Percentiles rank a stretch among this genome's conserved stretches.
phyloP scores from a whole-genome alignment of 139 green algal genomes.

The Tetradesmus lagerheimii region DNA sequence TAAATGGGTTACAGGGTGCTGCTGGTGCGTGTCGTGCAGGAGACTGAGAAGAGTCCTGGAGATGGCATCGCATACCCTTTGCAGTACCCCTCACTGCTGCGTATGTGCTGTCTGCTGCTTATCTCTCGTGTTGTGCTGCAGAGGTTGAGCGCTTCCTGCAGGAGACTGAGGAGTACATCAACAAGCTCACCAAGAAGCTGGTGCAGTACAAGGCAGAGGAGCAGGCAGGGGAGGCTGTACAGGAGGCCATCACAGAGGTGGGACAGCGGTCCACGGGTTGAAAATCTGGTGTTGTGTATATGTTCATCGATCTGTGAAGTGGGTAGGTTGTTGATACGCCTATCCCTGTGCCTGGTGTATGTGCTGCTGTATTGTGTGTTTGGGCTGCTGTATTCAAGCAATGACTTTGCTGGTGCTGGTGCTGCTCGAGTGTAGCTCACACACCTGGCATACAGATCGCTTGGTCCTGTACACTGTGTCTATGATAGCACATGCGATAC shows the following conservation, averaged over 20 bases:
- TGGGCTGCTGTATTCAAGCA: too few relatives aligned
- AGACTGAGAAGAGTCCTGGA: neutral
- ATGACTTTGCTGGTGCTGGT: too few relatives aligned
- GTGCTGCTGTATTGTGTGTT: neutral
- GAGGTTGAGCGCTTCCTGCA: slow-evolving; percentile 88
- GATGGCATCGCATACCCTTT: too few relatives aligned
- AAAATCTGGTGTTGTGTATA: neutral
- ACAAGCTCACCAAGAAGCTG: slow-evolving; percentile 91
- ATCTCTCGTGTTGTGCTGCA: too few relatives aligned
- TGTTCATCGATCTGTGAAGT: neutral
- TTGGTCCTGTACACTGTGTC: too few relatives aligned
- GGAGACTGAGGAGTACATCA: slow-evolving; percentile 97
- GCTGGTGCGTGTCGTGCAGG: neutral
- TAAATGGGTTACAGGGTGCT: too few relatives aligned
- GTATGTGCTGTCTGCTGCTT: slow-evolving; percentile 30
- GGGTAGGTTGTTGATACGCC: too few relatives aligned
- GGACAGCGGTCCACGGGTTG: slow-evolving; percentile 42
- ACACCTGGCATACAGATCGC: too few relatives aligned
- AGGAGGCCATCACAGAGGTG: slow-evolving; percentile 67
- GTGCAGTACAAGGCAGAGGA: slow-evolving; percentile 65
- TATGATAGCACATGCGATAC: too few relatives aligned
- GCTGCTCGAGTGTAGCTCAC: too few relatives aligned
- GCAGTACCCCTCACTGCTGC: neutral
- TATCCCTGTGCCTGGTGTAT: too few relatives aligned
- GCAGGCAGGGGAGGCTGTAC: slow-evolving; percentile 74